Evolutionary conservation across 495 filamentous ascomycete genomes (phyloP).

Genomic region (Aspergillus affinis): DNA sequence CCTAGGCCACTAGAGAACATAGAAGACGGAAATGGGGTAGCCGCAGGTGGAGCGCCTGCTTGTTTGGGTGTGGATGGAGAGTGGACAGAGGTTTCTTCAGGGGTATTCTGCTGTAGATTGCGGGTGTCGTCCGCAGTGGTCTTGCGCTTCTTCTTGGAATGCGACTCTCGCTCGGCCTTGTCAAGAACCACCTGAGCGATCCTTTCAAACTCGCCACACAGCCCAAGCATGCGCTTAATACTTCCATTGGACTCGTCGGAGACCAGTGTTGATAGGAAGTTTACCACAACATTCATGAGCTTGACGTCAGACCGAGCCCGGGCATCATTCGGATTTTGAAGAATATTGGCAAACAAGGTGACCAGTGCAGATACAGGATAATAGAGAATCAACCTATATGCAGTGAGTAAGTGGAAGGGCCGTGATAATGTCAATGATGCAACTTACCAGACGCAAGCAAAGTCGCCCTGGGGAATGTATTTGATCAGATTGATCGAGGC

Average conservation of each 20-base stretch:
- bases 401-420: conserved; percentile 22
- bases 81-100: conserved; percentile 25
- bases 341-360: conserved; percentile 93
- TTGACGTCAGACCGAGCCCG: conserved; percentile 85
- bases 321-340: conserved; percentile 91
- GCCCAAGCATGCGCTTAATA: conserved; percentile 86
- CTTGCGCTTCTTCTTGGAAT: conserved; percentile 78
- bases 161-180: conserved; percentile 78
- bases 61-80: conserved; percentile 24
- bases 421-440: neutral
- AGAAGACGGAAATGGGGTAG: conserved; percentile 35
- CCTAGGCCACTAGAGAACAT: conserved; percentile 32
- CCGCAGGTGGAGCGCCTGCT: conserved; percentile 28
- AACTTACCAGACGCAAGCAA: conserved; percentile 89
- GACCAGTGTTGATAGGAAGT: conserved; percentile 79
- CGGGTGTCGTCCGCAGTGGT: conserved; percentile 44
- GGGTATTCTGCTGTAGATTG: conserved; percentile 19
- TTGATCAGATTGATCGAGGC: conserved; percentile 92
- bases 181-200: conserved; percentile 93
- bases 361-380: conserved; percentile 95
- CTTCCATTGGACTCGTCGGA: conserved; percentile 76
- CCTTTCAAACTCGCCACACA: conserved; percentile 92
- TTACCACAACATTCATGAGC: conserved; percentile 89
- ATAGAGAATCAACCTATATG: conserved; percentile 83
- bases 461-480: conserved; percentile 94